Evolutionary conservation across 192 early-diverging fungal species (phyloP), one percentile per base, ranked within the genome.

Genomic region (Backusella parvicylindrica): DNA sequence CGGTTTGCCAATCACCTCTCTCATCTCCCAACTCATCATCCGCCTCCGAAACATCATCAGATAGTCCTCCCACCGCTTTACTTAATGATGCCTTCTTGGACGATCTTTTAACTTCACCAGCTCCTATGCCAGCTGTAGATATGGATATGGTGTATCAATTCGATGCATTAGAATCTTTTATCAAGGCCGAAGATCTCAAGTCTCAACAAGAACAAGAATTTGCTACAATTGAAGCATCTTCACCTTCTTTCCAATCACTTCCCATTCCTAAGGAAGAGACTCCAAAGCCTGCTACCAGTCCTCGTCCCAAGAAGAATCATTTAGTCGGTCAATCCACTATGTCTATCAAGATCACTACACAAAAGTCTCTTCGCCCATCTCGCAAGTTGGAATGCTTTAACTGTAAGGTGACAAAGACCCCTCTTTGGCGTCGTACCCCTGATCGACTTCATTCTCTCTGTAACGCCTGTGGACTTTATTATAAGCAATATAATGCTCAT

Each of bases 361-460:
- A 77, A 28, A 89, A 87, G 68, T 76, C 77, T 0, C 66, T 71
- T 9, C 84, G 87, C 26, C 85, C 85, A 36, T 84, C 83, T 21
- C 81, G 85, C 12, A 80, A 84, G 26, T 43, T 88, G 26, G 86
- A 87, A 40, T 95, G 94, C 65, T 89, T 84, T 85, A 93, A 95
- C 53, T 95, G 94, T 83, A 88, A 88, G 66, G 91, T 92, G 11
- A 91, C 84, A 43, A 84, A 87, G 77, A 94, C 94, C 0, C 92
- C 92, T 1, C 82, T 95, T 13, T 95, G 94, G 94, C 84, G 93
- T 65, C 84, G 93, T 21, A 94, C 93, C 1, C 83, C 89, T 2
- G 94, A 92, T 77, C 86, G 90, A 36, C 84, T 84, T 70, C 92
- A 95, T 80, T 91, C 87, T n/a, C 76, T 95, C 23, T 95, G 94